These are phyloP conservation scores for Salix purpurea DNA, from an alignment of 345 rosid genomes.

Conservation along the genomic window DNA sequence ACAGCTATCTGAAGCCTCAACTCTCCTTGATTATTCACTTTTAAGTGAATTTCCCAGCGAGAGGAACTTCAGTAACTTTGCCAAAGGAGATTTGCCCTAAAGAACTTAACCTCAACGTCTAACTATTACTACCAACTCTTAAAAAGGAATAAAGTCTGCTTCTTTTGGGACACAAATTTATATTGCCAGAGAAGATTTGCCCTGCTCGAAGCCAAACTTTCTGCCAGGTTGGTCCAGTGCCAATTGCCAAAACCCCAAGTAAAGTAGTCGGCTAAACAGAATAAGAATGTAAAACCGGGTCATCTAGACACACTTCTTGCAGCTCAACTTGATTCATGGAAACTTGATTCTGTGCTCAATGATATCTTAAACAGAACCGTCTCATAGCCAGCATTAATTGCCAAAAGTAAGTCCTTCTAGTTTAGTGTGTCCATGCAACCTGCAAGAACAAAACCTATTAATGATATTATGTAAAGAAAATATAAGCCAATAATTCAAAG, in stretches of 20 bases:
- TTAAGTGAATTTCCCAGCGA: constrained; percentile 22
- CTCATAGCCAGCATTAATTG: constrained; percentile 1
- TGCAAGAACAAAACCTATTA: constrained; percentile 24
- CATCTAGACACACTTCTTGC: constrained; percentile 24
- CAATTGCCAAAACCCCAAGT: constrained; percentile 12
- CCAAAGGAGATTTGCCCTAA: constrained; percentile 59
- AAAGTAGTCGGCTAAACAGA: constrained; percentile 7
- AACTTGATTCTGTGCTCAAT: not conserved
- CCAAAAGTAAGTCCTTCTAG: constrained; percentile 22
- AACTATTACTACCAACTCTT: not conserved
- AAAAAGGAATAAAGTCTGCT: constrained; percentile 7
- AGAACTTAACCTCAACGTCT: constrained; percentile 19
- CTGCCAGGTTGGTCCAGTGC: constrained; percentile 13
- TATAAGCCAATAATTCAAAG: not conserved
- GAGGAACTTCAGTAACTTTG: constrained; percentile 26
- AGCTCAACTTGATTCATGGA: constrained; percentile 12
- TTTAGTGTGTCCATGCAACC: constrained; percentile 35
- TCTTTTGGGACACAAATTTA: constrained; percentile 17
- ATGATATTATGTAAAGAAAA: not conserved
- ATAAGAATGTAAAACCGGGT: constrained; percentile 1
- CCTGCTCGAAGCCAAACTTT: constrained; percentile 22
- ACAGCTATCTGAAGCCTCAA: constrained; percentile 2
- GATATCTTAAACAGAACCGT: not conserved
- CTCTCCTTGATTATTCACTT: constrained; percentile 24
- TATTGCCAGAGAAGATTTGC: constrained; percentile 54